Base-by-base conservation (phyloP, 2,329 filamentous ascomycete genomes). In the Parastagonospora nodorum region DNA sequence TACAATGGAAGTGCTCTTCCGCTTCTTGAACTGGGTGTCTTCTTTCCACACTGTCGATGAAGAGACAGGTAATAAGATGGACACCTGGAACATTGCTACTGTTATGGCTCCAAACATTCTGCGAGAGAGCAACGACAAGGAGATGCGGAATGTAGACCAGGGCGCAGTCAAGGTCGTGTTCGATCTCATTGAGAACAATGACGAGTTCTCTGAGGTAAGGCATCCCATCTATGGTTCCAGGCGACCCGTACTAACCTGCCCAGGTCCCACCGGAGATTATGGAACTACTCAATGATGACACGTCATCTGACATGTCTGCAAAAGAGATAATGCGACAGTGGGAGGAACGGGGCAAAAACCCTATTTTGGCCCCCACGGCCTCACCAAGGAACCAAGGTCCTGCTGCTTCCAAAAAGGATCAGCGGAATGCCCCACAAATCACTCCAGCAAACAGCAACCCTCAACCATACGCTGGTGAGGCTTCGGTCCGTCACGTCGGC, bases 11-110 rank as follows among this genome's bases (percentile, higher is more conserved):
- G 92, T 99, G 36, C 77, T 99, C 1, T 97, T 97, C 76, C 89
- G 87, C 43, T 99, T 99, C 81, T 82, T 99, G 40, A 96, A 96
- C 68, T 99, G 94, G 93, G 91, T 92, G 5, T 92, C 92, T 4
- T 96, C 92, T 1, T 99, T 99, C 79, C 93, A 95, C 56, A 92
- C 97, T 68, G 87, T 99, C 11, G 94, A 99, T 64, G 94, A 99
- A 67, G 94, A 99, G 71, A 89, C 89, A 16, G 94, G 94, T 24
- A 97, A 93, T 63, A 97, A 97, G 81, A 99, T 99, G 94, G 94
- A 99, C 72, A 89, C 96, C 45, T 92, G 96, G 78, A 99, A 99
- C 68, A 83, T 99, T 57, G 91, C 94, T 3, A 97, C 95, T 2
- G 94, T 99, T 57, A 97, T 99, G 74, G 92, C 93, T 5, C 94